phyloP scores from a whole-genome alignment of 805 yeast species.

The Saccharomycopsis vini region DNA sequence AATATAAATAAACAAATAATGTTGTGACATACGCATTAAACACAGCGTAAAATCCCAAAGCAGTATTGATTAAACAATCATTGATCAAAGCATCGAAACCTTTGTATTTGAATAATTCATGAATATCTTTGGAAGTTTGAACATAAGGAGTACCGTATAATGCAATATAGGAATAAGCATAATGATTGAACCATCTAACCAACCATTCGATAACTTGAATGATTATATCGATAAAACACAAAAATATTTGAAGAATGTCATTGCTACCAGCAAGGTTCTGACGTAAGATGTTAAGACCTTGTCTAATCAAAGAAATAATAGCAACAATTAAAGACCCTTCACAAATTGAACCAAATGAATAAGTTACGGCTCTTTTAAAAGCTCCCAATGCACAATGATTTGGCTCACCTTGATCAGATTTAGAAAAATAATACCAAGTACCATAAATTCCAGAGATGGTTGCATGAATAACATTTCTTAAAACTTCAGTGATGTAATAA shows the following conservation, averaged over 20 bases:
- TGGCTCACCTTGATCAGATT: conserved; percentile 73
- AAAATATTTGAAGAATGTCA: conserved; percentile 42
- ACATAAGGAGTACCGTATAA: conserved; percentile 76
- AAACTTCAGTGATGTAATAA: conserved; percentile 72
- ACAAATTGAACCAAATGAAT: conserved; percentile 84
- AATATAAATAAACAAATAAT: conserved; percentile 54
- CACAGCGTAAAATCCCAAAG: conserved; percentile 66
- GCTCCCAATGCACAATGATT: conserved; percentile 73
- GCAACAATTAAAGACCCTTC: conserved; percentile 74
- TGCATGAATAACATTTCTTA: conserved; percentile 71
- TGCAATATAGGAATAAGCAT: conserved; percentile 81
- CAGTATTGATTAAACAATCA: conserved; percentile 73
- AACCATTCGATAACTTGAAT: conserved; percentile 68
- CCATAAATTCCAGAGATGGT: conserved; percentile 81
- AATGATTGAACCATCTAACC: conserved; percentile 79
- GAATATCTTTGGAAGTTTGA: conserved; percentile 71
- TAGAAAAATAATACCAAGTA: conserved; percentile 79
- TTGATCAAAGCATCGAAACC: conserved; percentile 81
- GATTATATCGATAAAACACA: conserved; percentile 47
- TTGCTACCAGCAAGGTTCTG: conserved; percentile 44
- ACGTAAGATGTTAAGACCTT: conserved; percentile 42
- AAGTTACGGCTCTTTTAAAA: conserved; percentile 69
- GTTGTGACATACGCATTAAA: conserved; percentile 63
- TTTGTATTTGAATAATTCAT: conserved; percentile 64
- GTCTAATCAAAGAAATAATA: conserved; percentile 57